A percentile compares a stretch with the other conserved stretches of the same genome.
Conservation (phyloP, 2,329 filamentous ascomycete genomes). For the Botryotinia narcissicola region DNA sequence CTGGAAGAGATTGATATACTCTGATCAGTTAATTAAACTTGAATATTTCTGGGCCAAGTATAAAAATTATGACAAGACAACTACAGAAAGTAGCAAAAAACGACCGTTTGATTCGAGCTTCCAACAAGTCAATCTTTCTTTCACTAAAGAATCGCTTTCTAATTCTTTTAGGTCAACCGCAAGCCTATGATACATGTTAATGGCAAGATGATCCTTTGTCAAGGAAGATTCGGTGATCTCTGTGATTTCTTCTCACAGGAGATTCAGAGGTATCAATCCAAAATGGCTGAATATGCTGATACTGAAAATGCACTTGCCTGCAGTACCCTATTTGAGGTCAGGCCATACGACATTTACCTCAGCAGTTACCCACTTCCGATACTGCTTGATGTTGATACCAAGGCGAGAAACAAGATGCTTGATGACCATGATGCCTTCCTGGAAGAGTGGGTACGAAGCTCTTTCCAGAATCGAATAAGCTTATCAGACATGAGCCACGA, state of each 20-base stretch:
- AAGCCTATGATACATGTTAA: constrained; percentile 2
- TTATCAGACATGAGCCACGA: constrained; percentile 9
- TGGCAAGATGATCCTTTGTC: constrained; percentile 7
- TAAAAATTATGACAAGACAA: neutral
- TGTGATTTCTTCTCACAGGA: constrained; percentile 12
- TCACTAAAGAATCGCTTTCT: neutral
- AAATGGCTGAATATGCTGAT: neutral
- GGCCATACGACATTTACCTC: constrained; percentile 2
- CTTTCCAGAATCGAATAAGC: neutral
- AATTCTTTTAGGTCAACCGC: neutral
- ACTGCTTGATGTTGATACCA: constrained; percentile 7
- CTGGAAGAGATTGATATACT: constrained; percentile 13
- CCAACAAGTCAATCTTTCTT: neutral
- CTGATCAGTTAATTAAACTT: constrained; percentile 7
- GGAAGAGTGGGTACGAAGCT: constrained; percentile 4
- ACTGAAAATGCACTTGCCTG: constrained; percentile 14
- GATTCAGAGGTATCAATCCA: constrained; percentile 2
- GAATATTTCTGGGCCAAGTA: constrained; percentile 11
- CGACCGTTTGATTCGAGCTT: neutral
- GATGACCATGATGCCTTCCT: constrained; percentile 9
- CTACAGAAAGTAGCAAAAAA: neutral
- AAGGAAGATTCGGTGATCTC: constrained; percentile 4
- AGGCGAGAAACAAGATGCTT: neutral
- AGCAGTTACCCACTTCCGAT: neutral
- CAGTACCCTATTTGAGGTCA: constrained; percentile 10